Evolutionary conservation across 768 basidiomycete species (phyloP).

Genomic region (Suillus clintonianus): DNA sequence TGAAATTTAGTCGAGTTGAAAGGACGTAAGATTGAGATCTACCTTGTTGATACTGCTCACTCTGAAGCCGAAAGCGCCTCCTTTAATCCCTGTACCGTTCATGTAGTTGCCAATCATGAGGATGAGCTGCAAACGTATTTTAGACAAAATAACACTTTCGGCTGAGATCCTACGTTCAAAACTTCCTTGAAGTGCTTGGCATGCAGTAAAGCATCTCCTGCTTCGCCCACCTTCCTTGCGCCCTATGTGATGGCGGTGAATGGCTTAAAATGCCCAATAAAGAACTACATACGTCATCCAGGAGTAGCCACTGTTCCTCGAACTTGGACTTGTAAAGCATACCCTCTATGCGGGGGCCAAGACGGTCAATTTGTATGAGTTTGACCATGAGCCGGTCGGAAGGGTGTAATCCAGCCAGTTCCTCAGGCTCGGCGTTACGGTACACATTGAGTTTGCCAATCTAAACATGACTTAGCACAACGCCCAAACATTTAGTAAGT

Average conservation of each 20-base stretch:
- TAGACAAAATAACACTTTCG: background rate
- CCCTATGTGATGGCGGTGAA: conserved; percentile 47
- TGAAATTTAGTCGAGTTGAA: conserved; percentile 5
- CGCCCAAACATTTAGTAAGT: background rate
- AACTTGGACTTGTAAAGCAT: conserved; percentile 93
- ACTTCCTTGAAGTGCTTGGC: conserved; percentile 91
- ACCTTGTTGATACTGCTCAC: conserved; percentile 98
- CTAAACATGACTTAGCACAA: conserved; percentile 35
- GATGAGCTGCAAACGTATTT: conserved; percentile 59
- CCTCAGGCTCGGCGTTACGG: conserved; percentile 81
- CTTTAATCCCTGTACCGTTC: conserved; percentile 95
- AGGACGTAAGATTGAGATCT: conserved; percentile 13
- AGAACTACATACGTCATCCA: conserved; percentile 67
- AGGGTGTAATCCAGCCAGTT: conserved; percentile 86
- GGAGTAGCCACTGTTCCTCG: conserved; percentile 78
- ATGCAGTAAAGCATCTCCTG: conserved; percentile 74
- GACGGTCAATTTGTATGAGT: conserved; percentile 89
- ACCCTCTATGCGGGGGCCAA: conserved; percentile 87
- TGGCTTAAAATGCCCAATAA: background rate
- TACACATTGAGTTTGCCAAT: conserved; percentile 90
- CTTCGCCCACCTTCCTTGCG: conserved; percentile 77
- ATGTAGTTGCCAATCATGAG: conserved; percentile 97
- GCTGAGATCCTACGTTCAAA: conserved; percentile 60
- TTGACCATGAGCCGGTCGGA: conserved; percentile 98
- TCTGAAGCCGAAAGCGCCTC: conserved; percentile 96